phyloP scores from a whole-genome alignment of 1,284 basidiomycete genomes.

The Cryptococcus wingfieldii region DNA sequence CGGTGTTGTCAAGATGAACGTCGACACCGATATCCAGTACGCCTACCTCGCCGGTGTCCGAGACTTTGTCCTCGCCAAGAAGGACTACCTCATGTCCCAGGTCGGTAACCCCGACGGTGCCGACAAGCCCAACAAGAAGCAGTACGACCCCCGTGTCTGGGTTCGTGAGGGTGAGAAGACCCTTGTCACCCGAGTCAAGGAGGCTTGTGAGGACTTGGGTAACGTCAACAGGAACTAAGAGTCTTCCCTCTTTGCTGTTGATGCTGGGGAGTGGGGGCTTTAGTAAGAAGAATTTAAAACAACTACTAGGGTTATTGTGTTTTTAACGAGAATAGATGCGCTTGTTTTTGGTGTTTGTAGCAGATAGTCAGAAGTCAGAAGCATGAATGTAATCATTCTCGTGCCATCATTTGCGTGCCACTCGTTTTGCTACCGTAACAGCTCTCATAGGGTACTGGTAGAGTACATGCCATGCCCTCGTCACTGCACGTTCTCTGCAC shows the following conservation, averaged over 20 bases:
- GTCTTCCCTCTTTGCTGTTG: background rate
- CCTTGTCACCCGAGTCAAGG: constrained; percentile 77
- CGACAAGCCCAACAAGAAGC: constrained; percentile 97
- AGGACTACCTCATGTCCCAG: constrained; percentile 78
- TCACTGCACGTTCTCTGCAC: too few relatives aligned
- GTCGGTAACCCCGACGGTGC: constrained; percentile 90
- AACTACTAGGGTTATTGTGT: too few relatives aligned
- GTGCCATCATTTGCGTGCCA: too few relatives aligned
- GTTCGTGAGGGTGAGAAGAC: constrained; percentile 99
- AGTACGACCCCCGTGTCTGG: constrained; percentile 94
- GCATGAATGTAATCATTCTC: too few relatives aligned
- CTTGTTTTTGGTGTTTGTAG: too few relatives aligned
- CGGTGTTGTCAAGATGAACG: constrained; percentile 97
- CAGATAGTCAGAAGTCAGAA: too few relatives aligned
- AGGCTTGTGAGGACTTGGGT: constrained; percentile 85
- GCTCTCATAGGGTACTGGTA: too few relatives aligned
- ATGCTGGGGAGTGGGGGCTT: background rate
- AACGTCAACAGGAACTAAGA: constrained; percentile 56
- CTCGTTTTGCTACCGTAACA: too few relatives aligned
- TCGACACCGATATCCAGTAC: constrained; percentile 80
- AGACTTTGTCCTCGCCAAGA: constrained; percentile 79
- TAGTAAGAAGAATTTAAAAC: background rate
- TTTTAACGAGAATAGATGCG: too few relatives aligned
- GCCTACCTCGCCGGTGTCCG: constrained; percentile 88
- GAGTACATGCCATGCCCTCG: too few relatives aligned